Evolutionary conservation across 2,329 filamentous ascomycete species (phyloP).

Genomic region (Dactylellina sp.): DNA sequence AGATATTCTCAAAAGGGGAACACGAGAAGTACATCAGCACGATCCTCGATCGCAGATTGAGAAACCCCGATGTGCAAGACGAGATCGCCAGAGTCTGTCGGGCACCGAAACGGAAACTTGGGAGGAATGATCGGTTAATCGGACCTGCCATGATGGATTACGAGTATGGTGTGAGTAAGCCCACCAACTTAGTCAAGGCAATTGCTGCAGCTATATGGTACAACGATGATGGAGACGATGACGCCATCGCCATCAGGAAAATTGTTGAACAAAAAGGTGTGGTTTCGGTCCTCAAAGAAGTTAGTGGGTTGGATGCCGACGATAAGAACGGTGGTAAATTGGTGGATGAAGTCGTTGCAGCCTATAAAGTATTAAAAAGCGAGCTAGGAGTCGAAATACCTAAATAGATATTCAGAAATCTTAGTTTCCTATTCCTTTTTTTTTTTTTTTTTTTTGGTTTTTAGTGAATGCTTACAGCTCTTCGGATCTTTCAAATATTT

Average conservation of each 20-base stretch:
- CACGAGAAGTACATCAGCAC: constrained; percentile 89
- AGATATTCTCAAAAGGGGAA: constrained; percentile 73
- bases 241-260: constrained; percentile 85
- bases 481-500: too few relatives aligned
- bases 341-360: constrained; percentile 72
- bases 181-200: constrained; percentile 78
- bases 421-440: neutral
- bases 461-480: too few relatives aligned
- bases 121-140: constrained; percentile 94
- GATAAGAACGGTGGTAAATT: constrained; percentile 82
- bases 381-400: constrained; percentile 27
- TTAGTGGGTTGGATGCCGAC: constrained; percentile 80
- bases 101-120: constrained; percentile 91
- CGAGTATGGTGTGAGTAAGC: constrained; percentile 71
- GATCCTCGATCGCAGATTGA: constrained; percentile 75
- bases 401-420: constrained; percentile 9
- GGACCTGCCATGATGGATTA: constrained; percentile 92
- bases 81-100: constrained; percentile 94
- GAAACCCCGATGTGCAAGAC: constrained; percentile 68
- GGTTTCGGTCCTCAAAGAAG: constrained; percentile 79
- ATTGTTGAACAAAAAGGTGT: constrained; percentile 81
- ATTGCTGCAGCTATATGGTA: constrained; percentile 94
- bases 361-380: constrained; percentile 19
- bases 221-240: constrained; percentile 92
- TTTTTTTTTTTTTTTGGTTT: constrained; percentile 7